Conservation (phyloP, 2,329 filamentous ascomycete species). For the Leptosphaerulina australis region DNA sequence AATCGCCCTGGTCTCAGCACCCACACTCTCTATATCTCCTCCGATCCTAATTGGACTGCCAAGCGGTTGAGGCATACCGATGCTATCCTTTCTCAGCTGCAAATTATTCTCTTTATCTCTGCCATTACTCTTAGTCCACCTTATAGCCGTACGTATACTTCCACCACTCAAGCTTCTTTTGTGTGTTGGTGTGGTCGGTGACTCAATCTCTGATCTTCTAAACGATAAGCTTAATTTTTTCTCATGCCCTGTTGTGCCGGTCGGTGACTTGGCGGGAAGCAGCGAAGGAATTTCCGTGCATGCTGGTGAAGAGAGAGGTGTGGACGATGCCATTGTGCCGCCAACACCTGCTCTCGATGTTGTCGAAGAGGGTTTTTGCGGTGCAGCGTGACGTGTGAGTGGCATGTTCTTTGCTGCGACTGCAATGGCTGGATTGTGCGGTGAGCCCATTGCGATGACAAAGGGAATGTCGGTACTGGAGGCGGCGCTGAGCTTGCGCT, state of each 20-base stretch:
- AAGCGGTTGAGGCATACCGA: slow-evolving; percentile 31
- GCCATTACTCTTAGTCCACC: slow-evolving; percentile 21
- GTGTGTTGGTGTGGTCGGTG: slow-evolving; percentile 23
- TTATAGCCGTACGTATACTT: slow-evolving; percentile 32
- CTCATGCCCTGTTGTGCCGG: neutral
- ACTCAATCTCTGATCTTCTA: slow-evolving; percentile 10
- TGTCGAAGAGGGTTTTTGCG: slow-evolving; percentile 20
- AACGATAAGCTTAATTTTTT: slow-evolving; percentile 17
- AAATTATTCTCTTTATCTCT: slow-evolving; percentile 28
- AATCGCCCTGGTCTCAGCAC: neutral
- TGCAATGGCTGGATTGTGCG: slow-evolving; percentile 38
- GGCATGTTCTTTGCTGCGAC: slow-evolving; percentile 25
- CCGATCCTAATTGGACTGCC: slow-evolving; percentile 30
- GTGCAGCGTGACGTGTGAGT: slow-evolving; percentile 26
- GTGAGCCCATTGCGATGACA: slow-evolving; percentile 40
- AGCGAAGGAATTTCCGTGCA: neutral
- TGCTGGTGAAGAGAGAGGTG: slow-evolving; percentile 29
- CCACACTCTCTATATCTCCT: neutral
- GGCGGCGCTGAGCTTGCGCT: slow-evolving; percentile 27
- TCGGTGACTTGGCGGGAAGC: neutral
- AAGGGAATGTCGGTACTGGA: slow-evolving; percentile 35
- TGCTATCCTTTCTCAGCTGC: slow-evolving; percentile 34
- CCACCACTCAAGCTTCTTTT: slow-evolving; percentile 33
- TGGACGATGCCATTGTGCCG: slow-evolving; percentile 41
- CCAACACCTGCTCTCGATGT: slow-evolving; percentile 33